These are phyloP conservation scores for Fusarium tupiense DNA, from an alignment of 2,329 filamentous ascomycete genomes.

Conservation along the genomic window DNA sequence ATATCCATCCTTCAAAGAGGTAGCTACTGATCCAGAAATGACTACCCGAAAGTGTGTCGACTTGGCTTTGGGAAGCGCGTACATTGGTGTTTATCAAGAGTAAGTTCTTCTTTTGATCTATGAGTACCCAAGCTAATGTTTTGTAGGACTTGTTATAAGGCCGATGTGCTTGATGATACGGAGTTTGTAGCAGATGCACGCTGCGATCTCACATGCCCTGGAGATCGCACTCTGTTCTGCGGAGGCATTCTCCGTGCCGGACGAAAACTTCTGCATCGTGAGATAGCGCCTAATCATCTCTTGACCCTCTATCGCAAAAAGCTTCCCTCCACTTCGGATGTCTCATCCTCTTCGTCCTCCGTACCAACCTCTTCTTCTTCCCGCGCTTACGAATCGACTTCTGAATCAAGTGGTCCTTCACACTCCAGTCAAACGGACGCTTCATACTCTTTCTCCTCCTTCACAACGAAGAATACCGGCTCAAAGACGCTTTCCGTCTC, in stretches of 20 bases:
- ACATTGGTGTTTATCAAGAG: background rate
- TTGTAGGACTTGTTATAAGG: background rate
- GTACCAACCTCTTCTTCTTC: background rate
- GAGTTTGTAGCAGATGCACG: background rate
- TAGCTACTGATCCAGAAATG: background rate
- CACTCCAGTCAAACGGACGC: background rate
- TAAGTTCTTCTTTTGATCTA: background rate
- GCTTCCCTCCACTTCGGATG: background rate
- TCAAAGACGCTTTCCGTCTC: background rate
- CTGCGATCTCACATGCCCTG: background rate
- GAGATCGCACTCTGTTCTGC: background rate
- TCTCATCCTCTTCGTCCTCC: background rate
- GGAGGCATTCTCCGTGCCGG: background rate
- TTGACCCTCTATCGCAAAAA: background rate
- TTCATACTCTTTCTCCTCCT: background rate
- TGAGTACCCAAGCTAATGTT: background rate
- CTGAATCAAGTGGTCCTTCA: background rate
- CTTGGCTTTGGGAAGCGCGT: background rate
- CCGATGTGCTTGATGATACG: background rate
- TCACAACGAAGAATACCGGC: background rate
- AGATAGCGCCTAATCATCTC: background rate
- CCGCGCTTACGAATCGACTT: background rate
- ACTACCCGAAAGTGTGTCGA: background rate
- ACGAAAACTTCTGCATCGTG: background rate
- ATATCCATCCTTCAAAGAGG: background rate